Evolutionary conservation across 2,329 filamentous ascomycete genomes (phyloP), one percentile per base, ranked within the genome.

Genomic region (Tolypocladium tundrense): DNA sequence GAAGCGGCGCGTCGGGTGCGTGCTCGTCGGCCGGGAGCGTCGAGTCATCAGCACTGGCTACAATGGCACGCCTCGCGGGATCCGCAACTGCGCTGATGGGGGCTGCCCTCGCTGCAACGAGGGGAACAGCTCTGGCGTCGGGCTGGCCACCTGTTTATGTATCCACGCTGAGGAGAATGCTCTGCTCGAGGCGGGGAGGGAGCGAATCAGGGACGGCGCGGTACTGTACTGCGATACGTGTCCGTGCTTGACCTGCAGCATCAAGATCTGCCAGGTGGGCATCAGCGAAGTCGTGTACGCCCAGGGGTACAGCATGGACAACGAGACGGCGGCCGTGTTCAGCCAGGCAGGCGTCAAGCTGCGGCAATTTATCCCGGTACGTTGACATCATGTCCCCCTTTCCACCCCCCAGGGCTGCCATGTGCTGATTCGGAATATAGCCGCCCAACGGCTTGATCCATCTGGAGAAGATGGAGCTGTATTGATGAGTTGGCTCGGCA

Each of bases 141-240:
- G 83, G 1, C 80, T 99, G 24, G 85, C 87, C 5, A 96, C 93
- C 7, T 99, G 94, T 68, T 80, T 97, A 54, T 99, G 94, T 71
- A 84, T 99, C n/a, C 94, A 99, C 71, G 94, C 94, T 1, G 94
- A 99, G 76, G 94, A 99, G 75, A 99, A 99, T 71, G 94, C 94
- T 1, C 79, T 99, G 59, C 79, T 99, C 11, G 94, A 99, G 77
- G 94, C 94, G 24, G 94, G 94, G 0, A 80, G 94, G 65, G 94
- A 97, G 73, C 81, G 94, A 59, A 91, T 99, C 64, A 80, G 90
- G 24, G 88, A 90, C 57, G 89, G 87, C 5, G 84, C 89, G 42
- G 88, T 91, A 54, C 77, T 99, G 33, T 99, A 97, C 74, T 97
- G 92, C 73, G 90, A 97, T 70, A 97, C 92, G 64, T 99, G 94